A percentile compares a stretch with the other conserved stretches of the same genome.
phyloP scores from a whole-genome alignment of 768 basidiomycete species.

The Russula lepida region DNA sequence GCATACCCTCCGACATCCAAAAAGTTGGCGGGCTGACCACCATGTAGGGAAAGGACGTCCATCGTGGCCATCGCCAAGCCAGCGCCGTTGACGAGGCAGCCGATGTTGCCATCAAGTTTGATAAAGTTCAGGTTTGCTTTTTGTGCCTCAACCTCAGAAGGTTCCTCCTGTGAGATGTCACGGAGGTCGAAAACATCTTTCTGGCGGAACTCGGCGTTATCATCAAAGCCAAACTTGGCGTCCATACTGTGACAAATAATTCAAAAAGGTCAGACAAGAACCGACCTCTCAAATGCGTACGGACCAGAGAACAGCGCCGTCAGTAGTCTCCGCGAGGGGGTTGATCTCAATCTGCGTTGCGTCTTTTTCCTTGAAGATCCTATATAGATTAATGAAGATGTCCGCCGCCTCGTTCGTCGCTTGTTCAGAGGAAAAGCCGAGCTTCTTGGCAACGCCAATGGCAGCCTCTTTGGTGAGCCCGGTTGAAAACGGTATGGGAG shows the following conservation, averaged over 20 bases:
- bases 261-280: conserved; percentile 3
- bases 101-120: conserved; percentile 95
- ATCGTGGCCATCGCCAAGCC: conserved; percentile 99
- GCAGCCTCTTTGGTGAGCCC: conserved; percentile 72
- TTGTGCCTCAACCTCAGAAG: conserved; percentile 96
- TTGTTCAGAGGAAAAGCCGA: conserved; percentile 72
- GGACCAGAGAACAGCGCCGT: conserved; percentile 90
- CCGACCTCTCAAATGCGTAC: conserved; percentile 23
- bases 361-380: conserved; percentile 97
- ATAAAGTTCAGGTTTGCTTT: conserved; percentile 96
- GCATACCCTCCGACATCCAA: conserved; percentile 91
- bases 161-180: conserved; percentile 91
- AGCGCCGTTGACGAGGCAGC: conserved; percentile 97
- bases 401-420: conserved; percentile 82
- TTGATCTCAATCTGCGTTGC: conserved; percentile 99
- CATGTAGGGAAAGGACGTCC: conserved; percentile 96
- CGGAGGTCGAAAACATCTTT: conserved; percentile 80
- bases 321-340: conserved; percentile 86
- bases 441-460: conserved; percentile 71
- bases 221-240: conserved; percentile 99
- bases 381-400: conserved; percentile 90
- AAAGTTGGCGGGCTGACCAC: conserved; percentile 97
- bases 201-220: conserved; percentile 98
- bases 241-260: conserved; percentile 70
- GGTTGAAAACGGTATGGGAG: conserved; percentile 76